Conservation (phyloP, 2,329 filamentous ascomycete species). For the Stachybotrys elegans region DNA sequence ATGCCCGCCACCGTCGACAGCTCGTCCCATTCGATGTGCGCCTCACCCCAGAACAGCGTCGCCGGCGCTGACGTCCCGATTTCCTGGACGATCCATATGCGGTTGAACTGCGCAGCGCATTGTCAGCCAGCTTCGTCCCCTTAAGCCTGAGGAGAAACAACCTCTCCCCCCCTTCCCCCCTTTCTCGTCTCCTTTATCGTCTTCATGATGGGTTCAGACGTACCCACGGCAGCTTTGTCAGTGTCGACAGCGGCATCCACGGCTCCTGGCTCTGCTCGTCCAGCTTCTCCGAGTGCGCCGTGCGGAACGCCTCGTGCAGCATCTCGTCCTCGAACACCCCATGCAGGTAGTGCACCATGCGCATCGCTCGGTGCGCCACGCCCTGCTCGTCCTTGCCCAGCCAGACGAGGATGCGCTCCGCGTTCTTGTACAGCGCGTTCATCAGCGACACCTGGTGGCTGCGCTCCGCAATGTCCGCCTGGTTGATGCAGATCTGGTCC, state of each 20-base stretch:
- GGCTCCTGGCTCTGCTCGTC: slow-evolving; percentile 17
- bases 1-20: slow-evolving; percentile 24
- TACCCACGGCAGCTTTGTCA: slow-evolving; percentile 27
- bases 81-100: slow-evolving; percentile 32
- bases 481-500: slow-evolving; percentile 36
- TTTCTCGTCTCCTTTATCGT: neutral
- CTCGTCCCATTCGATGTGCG: slow-evolving; percentile 25
- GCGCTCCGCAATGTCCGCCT: slow-evolving; percentile 27
- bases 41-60: slow-evolving; percentile 28
- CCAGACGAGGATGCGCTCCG: slow-evolving; percentile 28
- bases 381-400: slow-evolving; percentile 23
- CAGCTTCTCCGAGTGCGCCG: slow-evolving; percentile 23
- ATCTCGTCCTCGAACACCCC: slow-evolving; percentile 24
- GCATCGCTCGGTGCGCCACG: slow-evolving; percentile 21
- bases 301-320: slow-evolving; percentile 20
- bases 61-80: slow-evolving; percentile 27
- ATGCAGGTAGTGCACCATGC: slow-evolving; percentile 20
- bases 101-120: slow-evolving; percentile 20
- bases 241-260: slow-evolving; percentile 26
- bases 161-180: neutral
- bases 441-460: slow-evolving; percentile 32
- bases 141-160: no score
- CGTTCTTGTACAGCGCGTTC: slow-evolving; percentile 29
- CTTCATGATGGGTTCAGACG: slow-evolving; percentile 7
- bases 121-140: slow-evolving; percentile 2